Base-by-base conservation (phyloP, 768 basidiomycete genomes). In the Phylloporus arenicola region DNA sequence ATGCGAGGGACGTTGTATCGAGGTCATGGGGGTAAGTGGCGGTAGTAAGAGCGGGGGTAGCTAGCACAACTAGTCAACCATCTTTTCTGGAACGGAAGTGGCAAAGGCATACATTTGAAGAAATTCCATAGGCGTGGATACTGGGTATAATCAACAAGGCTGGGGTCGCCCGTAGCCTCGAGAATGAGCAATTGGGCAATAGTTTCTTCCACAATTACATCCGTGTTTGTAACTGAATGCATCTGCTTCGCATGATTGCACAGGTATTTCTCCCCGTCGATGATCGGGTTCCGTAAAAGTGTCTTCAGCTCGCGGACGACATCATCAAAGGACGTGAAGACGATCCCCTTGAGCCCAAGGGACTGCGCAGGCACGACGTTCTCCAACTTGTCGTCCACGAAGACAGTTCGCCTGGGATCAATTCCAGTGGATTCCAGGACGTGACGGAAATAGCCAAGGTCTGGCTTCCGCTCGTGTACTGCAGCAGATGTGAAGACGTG, bases 371-470 rank as follows among this genome's bases (percentile, higher is more conserved):
- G 53, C 6, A 61, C 45, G 5, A 61, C 47, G 12, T 61, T 61
- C 43, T 61, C 60, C 45, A 59, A 9, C 49, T 49, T 61, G 25
- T 62, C 60, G 6, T 61, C 60, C n/a, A 61, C 60, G 10, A 62
- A 61, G 3, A 42, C 54, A 12, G 60, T 62, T 0, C 60, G 57
- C 37, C 14, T 44, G 7, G 60, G 54, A 14, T 62, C 52, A 3
- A 59, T 46, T 17, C 57, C 57, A 3, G 57, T 56, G 4, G 37
- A 55, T 30, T 55, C 43, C 4, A 59, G 50, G 5, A 56, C 59
- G 1, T 56, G 57, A 10, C 45, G 49, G 6, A 56, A 61, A 29
- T 34, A 59, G 16, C 60, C 57, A 3, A 61, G 54, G 34, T 59
- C 56, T 2, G 60, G 60, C 22, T 61, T 59, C 37, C 57, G 57